Conservation (phyloP, 2,329 filamentous ascomycete species). For the Polytolypa hystricis region DNA sequence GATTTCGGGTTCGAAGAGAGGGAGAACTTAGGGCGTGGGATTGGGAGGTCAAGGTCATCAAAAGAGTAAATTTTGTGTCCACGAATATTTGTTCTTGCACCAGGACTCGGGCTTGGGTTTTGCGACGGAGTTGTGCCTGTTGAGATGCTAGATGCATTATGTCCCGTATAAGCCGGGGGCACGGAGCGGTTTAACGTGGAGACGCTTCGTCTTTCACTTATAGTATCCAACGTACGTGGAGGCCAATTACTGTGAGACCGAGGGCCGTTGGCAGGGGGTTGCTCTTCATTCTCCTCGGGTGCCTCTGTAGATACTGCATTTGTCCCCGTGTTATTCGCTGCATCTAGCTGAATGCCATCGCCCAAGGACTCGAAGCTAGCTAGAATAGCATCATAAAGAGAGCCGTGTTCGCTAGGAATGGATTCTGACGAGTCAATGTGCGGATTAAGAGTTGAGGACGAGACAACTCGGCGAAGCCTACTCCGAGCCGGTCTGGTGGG, state of each 20-base stretch:
- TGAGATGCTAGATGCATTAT: conserved; percentile 2
- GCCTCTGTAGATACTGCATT: background rate
- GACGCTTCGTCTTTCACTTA: conserved; percentile 18
- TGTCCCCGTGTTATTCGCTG: background rate
- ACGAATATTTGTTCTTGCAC: conserved; percentile 6
- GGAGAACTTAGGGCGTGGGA: conserved; percentile 8
- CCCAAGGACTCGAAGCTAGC: conserved; percentile 20
- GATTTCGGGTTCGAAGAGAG: conserved; percentile 4
- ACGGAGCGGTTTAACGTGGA: conserved; percentile 14
- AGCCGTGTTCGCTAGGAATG: conserved; percentile 24
- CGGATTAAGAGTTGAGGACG: conserved; percentile 11
- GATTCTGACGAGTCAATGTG: conserved; percentile 22
- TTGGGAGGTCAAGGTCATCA: conserved; percentile 16
- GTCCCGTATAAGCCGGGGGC: conserved; percentile 6
- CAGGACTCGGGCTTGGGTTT: background rate
- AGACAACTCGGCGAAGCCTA: conserved; percentile 13
- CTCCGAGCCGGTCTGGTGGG: conserved; percentile 1
- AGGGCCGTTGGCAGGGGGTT: too few relatives aligned
- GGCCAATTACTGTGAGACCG: conserved; percentile 14
- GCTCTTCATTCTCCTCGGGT: conserved; percentile 41
- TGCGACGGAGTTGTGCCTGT: conserved; percentile 1
- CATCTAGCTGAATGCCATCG: background rate
- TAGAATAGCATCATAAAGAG: conserved; percentile 28
- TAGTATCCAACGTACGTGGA: conserved; percentile 17
- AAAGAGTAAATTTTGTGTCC: conserved; percentile 16